Conservation (phyloP, 116 monocot genomes). For the Posidonia oceanica region DNA sequence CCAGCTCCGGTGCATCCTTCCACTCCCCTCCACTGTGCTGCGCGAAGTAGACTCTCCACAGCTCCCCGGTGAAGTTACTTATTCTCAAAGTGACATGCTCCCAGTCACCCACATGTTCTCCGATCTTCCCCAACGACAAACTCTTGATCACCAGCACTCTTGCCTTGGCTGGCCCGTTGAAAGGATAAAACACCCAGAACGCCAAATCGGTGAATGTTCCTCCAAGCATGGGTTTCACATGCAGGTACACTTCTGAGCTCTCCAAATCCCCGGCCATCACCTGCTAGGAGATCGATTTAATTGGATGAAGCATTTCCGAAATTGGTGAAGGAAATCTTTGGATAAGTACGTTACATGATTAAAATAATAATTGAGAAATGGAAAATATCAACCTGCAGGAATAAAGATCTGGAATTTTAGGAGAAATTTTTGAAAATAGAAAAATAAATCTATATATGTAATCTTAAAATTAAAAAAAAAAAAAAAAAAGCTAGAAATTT, state of each 20-base stretch:
- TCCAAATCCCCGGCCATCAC: conserved; percentile 46
- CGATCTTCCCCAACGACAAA: conserved; percentile 42
- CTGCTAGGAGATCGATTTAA: background rate
- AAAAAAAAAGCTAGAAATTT: no score
- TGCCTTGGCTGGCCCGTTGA: conserved; percentile 62
- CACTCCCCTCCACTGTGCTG: conserved; percentile 60
- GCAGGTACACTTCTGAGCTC: conserved; percentile 40
- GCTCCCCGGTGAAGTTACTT: conserved; percentile 61
- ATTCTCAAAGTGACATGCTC: conserved; percentile 79
- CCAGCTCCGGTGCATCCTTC: conserved; percentile 42
- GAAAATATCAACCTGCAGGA: no score
- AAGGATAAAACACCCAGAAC: conserved; percentile 77
- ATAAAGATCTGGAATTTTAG: no score
- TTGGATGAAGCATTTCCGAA: background rate
- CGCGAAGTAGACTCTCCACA: conserved; percentile 53
- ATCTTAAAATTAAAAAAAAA: no score
- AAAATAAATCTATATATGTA: no score
- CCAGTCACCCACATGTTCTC: conserved; percentile 88
- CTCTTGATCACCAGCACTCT: conserved; percentile 24
- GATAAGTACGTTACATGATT: no score
- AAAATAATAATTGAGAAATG: no score
- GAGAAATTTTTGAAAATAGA: no score
- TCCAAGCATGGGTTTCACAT: conserved; percentile 62
- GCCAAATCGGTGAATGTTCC: conserved; percentile 64
- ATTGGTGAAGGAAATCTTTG: no score